These are phyloP conservation scores for Lojkania enalia DNA, from an alignment of 2,329 filamentous ascomycete species.

Conservation along the genomic window DNA sequence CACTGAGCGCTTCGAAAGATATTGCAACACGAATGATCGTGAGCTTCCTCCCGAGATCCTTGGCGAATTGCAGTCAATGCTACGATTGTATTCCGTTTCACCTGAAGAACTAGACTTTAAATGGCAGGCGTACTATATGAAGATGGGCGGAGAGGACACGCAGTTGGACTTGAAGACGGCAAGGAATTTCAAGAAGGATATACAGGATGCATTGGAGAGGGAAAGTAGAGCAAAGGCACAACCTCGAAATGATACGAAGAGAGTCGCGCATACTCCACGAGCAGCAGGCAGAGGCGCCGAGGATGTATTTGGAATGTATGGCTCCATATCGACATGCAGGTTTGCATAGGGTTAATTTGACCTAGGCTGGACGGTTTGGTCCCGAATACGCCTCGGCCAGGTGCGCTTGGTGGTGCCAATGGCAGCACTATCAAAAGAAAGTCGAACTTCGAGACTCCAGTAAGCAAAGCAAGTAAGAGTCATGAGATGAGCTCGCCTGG, in stretches of 20 bases:
- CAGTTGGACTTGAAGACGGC: slow-evolving; percentile 71
- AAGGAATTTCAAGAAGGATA: slow-evolving; percentile 79
- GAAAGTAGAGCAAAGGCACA: slow-evolving; percentile 70
- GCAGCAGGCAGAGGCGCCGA: slow-evolving; percentile 54
- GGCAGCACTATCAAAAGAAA: slow-evolving; percentile 59
- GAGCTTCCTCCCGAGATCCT: slow-evolving; percentile 76
- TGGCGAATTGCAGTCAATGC: slow-evolving; percentile 80
- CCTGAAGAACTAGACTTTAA: slow-evolving; percentile 94
- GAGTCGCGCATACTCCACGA: slow-evolving; percentile 62
- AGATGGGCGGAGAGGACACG: slow-evolving; percentile 82
- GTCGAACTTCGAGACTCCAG: slow-evolving; percentile 55
- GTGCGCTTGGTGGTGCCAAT: slow-evolving; percentile 45
- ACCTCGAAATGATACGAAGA: slow-evolving; percentile 63
- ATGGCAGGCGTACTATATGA: slow-evolving; percentile 98
- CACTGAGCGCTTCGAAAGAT: slow-evolving; percentile 66
- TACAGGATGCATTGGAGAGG: slow-evolving; percentile 82
- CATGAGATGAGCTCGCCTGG: slow-evolving; percentile 56
- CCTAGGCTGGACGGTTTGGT: slow-evolving; percentile 53
- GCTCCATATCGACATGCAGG: slow-evolving; percentile 7
- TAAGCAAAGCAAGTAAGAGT: slow-evolving; percentile 49
- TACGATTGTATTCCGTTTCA: slow-evolving; percentile 78
- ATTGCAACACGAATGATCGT: slow-evolving; percentile 49
- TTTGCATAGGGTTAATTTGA: slow-evolving; percentile 12
- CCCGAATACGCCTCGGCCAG: slow-evolving; percentile 48
- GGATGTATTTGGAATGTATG: slow-evolving; percentile 82